Base-by-base conservation (phyloP, 139 green algal genomes). In the Volvox reticuliferus region DNA sequence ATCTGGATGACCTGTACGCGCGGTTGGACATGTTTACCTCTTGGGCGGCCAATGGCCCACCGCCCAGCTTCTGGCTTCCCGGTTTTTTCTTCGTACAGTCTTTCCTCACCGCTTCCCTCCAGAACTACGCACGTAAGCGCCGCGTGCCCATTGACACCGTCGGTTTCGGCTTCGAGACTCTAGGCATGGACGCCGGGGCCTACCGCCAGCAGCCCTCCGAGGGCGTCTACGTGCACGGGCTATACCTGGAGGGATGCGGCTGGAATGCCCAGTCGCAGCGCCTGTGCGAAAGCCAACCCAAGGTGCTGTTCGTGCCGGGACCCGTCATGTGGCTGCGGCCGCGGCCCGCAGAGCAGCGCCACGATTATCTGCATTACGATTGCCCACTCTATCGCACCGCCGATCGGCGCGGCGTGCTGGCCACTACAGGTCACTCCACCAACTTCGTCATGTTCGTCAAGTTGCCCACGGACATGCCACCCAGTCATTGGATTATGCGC, bases 61-160 rank as follows among this genome's bases (percentile, higher is more conserved):
- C 97, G 5, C 12, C 94, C 26, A 92, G 92, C 37, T 97, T 96
- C 94, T 98, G 97, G 96, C 87, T 98, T 69, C 92, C 94, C 28
- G 96, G 95, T 82, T 98, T 98, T 92, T 98, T 98, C 95, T 98
- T 98, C 93, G 94, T 95, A 88, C 96, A 97, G 81, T 95, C 94
- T 62, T 98, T 98, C 94, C 92, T 98, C n/a, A 97, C 96, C 28
- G 95, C 94, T 28, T 93, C 81, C 30, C 91, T 96, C 37, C 96
- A 97, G 75, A 98, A 98, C 94, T 98, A 96, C 89, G 97, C 95
- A 28, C 94, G 93, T 35, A 92, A 90, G 85, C 91, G 96, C 79
- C 91, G 88, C 19, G 93, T 98, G 55, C 94, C 96, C 83, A 97
- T 98, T 69, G 96, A 98, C 95, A 94, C 94, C 86, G 95, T 97